Evolutionary conservation across 140 eudicot genomes (phyloP).

Genomic region (Stevia rebaudiana): DNA sequence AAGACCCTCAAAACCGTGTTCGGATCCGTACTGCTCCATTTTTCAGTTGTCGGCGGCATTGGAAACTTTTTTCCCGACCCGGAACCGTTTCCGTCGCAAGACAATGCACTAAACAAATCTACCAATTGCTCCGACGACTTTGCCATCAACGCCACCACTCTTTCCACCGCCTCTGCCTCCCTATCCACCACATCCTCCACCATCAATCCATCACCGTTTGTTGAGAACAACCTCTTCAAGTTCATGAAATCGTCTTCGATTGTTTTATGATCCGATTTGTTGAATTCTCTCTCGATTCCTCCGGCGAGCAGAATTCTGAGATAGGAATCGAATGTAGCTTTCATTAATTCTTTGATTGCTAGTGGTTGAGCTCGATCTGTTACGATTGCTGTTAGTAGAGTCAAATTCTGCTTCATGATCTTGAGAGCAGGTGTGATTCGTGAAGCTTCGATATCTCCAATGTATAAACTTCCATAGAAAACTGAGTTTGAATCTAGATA

Average conservation of each 20-base stretch:
- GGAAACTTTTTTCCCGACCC: constrained; percentile 43
- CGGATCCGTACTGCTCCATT: constrained; percentile 63
- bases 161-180: constrained; percentile 53
- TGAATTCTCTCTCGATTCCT: constrained; percentile 50
- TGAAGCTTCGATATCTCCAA: constrained; percentile 35
- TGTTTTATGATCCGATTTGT: constrained; percentile 36
- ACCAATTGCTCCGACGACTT: constrained; percentile 55
- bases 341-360: constrained; percentile 74
- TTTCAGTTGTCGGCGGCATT: constrained; percentile 68
- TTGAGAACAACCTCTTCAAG: constrained; percentile 48
- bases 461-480: constrained; percentile 59
- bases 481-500: constrained; percentile 62
- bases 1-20: constrained; percentile 69
- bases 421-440: constrained; percentile 57
- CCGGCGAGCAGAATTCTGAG: constrained; percentile 69
- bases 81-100: constrained; percentile 54
- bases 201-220: constrained; percentile 56
- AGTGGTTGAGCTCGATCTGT: constrained; percentile 56
- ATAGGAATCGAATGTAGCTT: constrained; percentile 62
- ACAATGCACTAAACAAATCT: constrained; percentile 51
- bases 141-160: constrained; percentile 71
- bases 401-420: constrained; percentile 60
- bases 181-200: constrained; percentile 47
- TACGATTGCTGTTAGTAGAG: constrained; percentile 49
- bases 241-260: constrained; percentile 55